Base-by-base conservation (phyloP, 2,329 filamentous ascomycete genomes). In the Aspergillus tamarii region DNA sequence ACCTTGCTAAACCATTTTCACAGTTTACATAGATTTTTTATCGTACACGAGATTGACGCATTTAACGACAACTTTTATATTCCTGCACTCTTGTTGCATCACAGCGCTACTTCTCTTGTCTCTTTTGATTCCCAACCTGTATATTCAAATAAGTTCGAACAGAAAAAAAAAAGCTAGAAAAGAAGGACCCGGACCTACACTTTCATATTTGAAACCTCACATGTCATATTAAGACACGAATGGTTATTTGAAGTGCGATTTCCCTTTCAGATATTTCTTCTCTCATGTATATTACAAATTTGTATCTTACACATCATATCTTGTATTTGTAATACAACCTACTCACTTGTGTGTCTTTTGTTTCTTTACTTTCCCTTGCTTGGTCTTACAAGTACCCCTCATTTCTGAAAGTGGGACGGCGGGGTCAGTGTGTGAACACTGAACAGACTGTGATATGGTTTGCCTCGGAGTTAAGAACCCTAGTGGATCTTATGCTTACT, bases 361-460 rank as follows among this genome's bases (percentile, higher is more conserved):
- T 26, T 26, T 10, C 8, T 23, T 39, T 21, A 16, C 14, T 14
- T 28, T 55, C 9, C 16, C 32, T 21, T 34, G 26, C 21, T 19
- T 48, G 23, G 28, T 26, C n/a, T 39, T 23, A 55, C n/a, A 16
- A 34, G 34, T 55, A 55, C 52, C 52, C 52, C 52, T 55, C 52
- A 55, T 55, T 28, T 26, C 5, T 14, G 23, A 55, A 39, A 55
- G 52, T 55, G 52, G 52, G 52, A 54, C 52, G 52, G 52, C 52
- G 52, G 52, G 52, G 52, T 54, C 52, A 32, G 5, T 8, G 45
- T 46, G 43, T 23, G n/a, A 48, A 28, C 23, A 28, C n/a, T 23
- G n/a, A 48, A 28, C 23, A 28, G 45, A 48, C 23, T 28, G 21
- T 23, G 45, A 28, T 48, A 48, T 48, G 23, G 5, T 48, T 19